Base-by-base conservation (phyloP, 352 stramenopile genomes). In the Phytophthora multivora region DNA sequence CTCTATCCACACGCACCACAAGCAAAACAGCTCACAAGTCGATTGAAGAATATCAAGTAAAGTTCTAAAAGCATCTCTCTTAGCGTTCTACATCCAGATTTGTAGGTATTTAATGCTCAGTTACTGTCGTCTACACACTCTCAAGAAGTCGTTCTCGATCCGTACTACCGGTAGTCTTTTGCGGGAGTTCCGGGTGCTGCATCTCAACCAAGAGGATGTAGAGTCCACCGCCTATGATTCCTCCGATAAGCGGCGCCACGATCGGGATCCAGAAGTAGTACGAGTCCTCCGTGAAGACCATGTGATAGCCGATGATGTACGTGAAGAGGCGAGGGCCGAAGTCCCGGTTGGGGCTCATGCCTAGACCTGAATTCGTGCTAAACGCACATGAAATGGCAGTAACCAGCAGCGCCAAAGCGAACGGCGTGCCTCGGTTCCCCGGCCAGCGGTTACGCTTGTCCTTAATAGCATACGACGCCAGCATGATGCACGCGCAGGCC, bases 201-300 rank as follows among this genome's bases (percentile, higher is more conserved):
- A 77, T 83, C 52, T 80, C 70, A 11, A 86, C 60, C 26, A 83
- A 72, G 36, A 74, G 36, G 47, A 76, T 74, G 56, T 81, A 86
- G 11, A 66, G 52, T 12, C 66, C 61, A 11, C 51, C 69, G 5
- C 73, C 75, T 25, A 79, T 56, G 23, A 72, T 33, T 0, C 66
- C 69, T 39, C 75, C 75, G n/a, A 85, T 40, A 5, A 61, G 50
- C 0, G 75, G 73, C 18, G 72, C 75, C 4, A 85, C 53, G 45
- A 85, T 72, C 28, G 76, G 76, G 41, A 85, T 75, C 73, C 72
- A 82, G 53, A 85, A 69, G 53, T 69, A 69, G 43, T 63, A 51
- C 38, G 53, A 69, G 60, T 69, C 60, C 26, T 63, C 53, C 66
- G 66, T 85, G 67, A 80, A 85, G 18, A 82, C 73, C 50, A 75